Base-by-base conservation (phyloP, 495 filamentous ascomycete species). In the Astrothelium macrocarpum region DNA sequence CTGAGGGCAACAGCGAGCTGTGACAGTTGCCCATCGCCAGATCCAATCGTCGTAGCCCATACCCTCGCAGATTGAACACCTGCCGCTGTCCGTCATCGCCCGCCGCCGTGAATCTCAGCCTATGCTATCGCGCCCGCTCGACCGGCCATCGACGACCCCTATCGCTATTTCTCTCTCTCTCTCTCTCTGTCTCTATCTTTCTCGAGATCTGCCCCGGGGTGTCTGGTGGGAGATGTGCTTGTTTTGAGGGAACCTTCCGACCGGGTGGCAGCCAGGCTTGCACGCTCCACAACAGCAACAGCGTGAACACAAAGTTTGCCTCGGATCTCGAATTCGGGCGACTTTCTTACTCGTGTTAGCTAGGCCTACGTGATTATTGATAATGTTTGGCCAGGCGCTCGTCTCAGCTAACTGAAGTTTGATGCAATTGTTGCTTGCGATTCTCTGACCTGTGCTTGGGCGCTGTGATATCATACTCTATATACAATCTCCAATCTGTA, bases 401-500 rank as follows among this genome's bases (percentile, higher is more conserved):
- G 25, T 10, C 10, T 29, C 49, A 16, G 23, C 25, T 29, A 29
- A 29, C n/a, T 29, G 2, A 20, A 26, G 9, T 28, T 29, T 9
- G 25, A 11, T 56, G 12, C 12, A 3, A 56, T 25, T 2, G 9
- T 12, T n/a, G 20, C 9, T 28, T 56, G 5, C 9, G 20, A 28
- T 2, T 56, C 7, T 29, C 20, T 26, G 23, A 2, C 23, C 7
- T 26, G 7, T 9, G 25, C 49, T 56, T n/a, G 11, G 25, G 43
- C 16, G 49, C 16, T 28, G 20, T 56, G 49, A 29, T 29, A 56
- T 25, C 49, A 56, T 29, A 25, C 9, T 56, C 5, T 56, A 56
- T 56, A 29, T 56, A 56, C 49, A 56, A 3, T 26, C 23, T 56
- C 49, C 49, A 56, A 56, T 56, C 25, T 56, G 49, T 56, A 56